A percentile compares a stretch with the other conserved stretches of the same genome.
These are phyloP conservation scores for Barnettozyma pratensis DNA, from an alignment of 805 yeast genomes.

Conservation along the genomic window DNA sequence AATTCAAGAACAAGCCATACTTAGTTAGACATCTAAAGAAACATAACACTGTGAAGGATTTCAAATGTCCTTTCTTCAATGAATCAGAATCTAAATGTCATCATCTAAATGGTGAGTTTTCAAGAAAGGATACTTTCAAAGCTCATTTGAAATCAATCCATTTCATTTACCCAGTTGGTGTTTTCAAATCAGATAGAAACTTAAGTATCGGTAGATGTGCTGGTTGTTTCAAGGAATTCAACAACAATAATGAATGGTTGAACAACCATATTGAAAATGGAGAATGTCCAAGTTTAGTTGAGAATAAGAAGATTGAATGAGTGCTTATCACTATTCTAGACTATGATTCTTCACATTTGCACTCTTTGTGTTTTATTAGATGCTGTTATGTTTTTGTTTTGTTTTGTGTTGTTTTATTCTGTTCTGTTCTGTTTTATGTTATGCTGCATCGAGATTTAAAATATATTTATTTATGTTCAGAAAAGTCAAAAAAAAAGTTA, in stretches of 20 bases:
- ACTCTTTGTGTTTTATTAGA: too few relatives aligned
- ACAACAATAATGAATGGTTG: slow-evolving; percentile 65
- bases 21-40: slow-evolving; percentile 79
- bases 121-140: slow-evolving; percentile 75
- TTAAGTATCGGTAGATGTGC: slow-evolving; percentile 61
- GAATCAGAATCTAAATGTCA: slow-evolving; percentile 37
- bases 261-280: slow-evolving; percentile 56
- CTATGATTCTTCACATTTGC: too few relatives aligned
- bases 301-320: slow-evolving; percentile 2
- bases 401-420: too few relatives aligned
- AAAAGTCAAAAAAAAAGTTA: neutral
- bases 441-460: too few relatives aligned
- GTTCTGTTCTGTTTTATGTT: too few relatives aligned
- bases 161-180: slow-evolving; percentile 69
- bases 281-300: slow-evolving; percentile 34
- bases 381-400: too few relatives aligned
- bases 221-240: slow-evolving; percentile 55
- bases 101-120: slow-evolving; percentile 68
- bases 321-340: too few relatives aligned
- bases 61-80: slow-evolving; percentile 68
- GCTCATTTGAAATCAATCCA: slow-evolving; percentile 76
- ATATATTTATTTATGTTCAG: too few relatives aligned
- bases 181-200: slow-evolving; percentile 56
- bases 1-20: slow-evolving; percentile 73
- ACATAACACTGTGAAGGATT: slow-evolving; percentile 72